Evolutionary conservation across 768 basidiomycete species (phyloP).

Genomic region (Lepiota subincarnata): DNA sequence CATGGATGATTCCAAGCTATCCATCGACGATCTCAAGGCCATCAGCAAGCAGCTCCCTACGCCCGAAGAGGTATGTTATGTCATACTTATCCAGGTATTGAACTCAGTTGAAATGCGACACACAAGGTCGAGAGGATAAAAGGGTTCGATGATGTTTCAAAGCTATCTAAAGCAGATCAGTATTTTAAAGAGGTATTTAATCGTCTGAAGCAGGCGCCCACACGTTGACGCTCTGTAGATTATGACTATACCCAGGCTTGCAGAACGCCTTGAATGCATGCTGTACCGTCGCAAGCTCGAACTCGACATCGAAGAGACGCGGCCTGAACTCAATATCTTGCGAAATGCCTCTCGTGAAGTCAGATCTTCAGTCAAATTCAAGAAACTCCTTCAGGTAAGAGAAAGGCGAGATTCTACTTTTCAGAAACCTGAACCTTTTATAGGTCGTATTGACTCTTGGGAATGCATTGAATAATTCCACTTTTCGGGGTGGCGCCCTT

Average conservation of each 20-base stretch:
- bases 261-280: constrained; percentile 77
- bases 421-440: background rate
- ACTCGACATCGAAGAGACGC: constrained; percentile 76
- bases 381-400: constrained; percentile 62
- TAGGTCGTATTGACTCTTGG: constrained; percentile 75
- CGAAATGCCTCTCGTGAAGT: constrained; percentile 70
- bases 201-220: background rate
- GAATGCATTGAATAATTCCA: constrained; percentile 77
- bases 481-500: constrained; percentile 76
- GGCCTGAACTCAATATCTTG: constrained; percentile 74
- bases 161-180: constrained; percentile 79
- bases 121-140: constrained; percentile 58
- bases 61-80: constrained; percentile 64
- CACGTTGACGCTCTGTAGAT: constrained; percentile 42
- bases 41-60: constrained; percentile 77
- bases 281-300: constrained; percentile 79
- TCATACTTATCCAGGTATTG: background rate
- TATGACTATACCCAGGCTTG: constrained; percentile 69
- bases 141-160: constrained; percentile 65
- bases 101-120: background rate
- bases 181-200: constrained; percentile 66
- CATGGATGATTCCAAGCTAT: constrained; percentile 63
- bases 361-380: constrained; percentile 59
- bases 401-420: background rate
- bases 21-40: constrained; percentile 71